Evolutionary conservation across 2,329 filamentous ascomycete species (phyloP), one percentile per base, ranked within the genome.

Genomic region (Sarocladium kiliense): DNA sequence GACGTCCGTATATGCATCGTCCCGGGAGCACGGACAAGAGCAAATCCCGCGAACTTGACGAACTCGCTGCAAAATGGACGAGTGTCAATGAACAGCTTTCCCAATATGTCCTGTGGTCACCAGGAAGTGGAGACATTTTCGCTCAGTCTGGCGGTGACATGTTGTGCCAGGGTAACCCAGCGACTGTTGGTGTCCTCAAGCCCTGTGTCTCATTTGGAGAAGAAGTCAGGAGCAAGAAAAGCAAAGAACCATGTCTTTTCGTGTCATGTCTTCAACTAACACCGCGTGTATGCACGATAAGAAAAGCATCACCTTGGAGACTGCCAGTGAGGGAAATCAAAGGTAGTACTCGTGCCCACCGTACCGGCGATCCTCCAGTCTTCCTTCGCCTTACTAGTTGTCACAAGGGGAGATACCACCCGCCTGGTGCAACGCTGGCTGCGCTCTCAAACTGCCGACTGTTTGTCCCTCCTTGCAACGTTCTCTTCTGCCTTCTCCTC

Each of bases 101-200:
- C 44, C n/a, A 23, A 49, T 49, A 32, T 49, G 44, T 49, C 44
- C 14, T 30, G n/a, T n/a, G 21, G 39, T 27, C 44, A 49, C 44
- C 44, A 49, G 44, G 9, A 10, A 32, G 44, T 18, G n/a, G 19
- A 18, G n/a, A 11, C 3, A 23, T 6, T 11, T 14, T 14, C 6
- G 44, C 37, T 19, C 14, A 49, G 14, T 49, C 26, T 49, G 23
- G 23, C 44, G 44, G 44, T 49, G 26, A 23, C 41, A 23, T 45
- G 4, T 23, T 26, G 41, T 23, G 41, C 9, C 41, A 45, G 19
- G 41, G 19, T 39, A 39, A 39, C 12, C 36, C n/a, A 39, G 36
- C 36, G n/a, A 39, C 7, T n/a, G 36, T 16, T 34, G 6, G 36
- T 44, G 39, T 9, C 23, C n/a, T 18, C 39, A 21, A 44, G 19